Base-by-base conservation (phyloP, 2,329 filamentous ascomycete species). In the Alternaria postmessia region DNA sequence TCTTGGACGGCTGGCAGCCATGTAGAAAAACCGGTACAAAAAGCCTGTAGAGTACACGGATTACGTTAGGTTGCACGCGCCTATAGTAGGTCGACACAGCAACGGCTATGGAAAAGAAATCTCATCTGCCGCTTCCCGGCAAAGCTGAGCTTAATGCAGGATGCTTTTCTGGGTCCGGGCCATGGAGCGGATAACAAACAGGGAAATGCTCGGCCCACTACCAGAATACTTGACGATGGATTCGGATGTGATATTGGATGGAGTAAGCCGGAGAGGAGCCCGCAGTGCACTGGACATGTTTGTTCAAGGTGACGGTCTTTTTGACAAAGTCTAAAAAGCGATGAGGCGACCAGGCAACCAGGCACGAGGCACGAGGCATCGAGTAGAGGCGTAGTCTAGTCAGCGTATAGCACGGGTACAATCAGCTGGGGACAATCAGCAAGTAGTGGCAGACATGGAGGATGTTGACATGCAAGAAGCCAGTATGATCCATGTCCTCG, bases 381-480 rank as follows among this genome's bases (percentile, higher is more conserved):
- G 34, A 38, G 32, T n/a, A 2, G 22, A 22, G 20, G 20, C 20
- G 46, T 49, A 11, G 46, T 49, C 20, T 36, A 36, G 32, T 38
- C 46, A 38, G 30, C 32, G 30, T 49, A 38, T 49, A 49, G 20
- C 20, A 49, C 46, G 46, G 32, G 46, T 49, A 49, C 24, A 49
- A n/a, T 16, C 20, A 41, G 34, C 32, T 39, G 46, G 46, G 30
- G 14, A 48, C 14, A 22, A 22, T 22, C 16, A 22, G 18, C 38
- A 12, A 12, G 38, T 20, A 39, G 44, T 24, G 32, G 46, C 46
- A 48, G 32, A 48, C 16, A n/a, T 36, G 12, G 52, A 18, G 20
- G 89, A 26, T 26, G 16, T 39, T 58, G 41, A 44, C 32, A 44
- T 41, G 55, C 47, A 43, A 11, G 18, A 48, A 54, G 54, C 43